These are phyloP conservation scores for Trametes sanguinea DNA, from an alignment of 768 basidiomycete species.

Conservation along the genomic window DNA sequence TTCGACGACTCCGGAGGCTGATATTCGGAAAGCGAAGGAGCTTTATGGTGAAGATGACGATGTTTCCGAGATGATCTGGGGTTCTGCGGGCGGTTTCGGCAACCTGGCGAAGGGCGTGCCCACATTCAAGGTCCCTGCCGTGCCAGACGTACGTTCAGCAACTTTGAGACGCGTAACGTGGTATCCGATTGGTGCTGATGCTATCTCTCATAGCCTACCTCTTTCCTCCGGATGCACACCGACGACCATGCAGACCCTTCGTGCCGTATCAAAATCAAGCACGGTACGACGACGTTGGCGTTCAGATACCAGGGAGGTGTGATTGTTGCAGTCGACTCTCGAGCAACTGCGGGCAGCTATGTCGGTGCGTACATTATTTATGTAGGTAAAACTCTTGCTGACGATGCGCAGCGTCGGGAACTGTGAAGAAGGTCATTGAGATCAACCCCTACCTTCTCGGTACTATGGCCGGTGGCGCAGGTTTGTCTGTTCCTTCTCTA, in stretches of 20 bases:
- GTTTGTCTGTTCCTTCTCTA: constrained; percentile 42
- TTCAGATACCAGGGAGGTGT: constrained; percentile 97
- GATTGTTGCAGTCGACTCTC: constrained; percentile 98
- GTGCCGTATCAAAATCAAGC: constrained; percentile 97
- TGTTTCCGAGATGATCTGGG: constrained; percentile 73
- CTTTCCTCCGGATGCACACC: constrained; percentile 91
- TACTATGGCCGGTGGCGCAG: constrained; percentile 99
- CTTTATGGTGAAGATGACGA: constrained; percentile 62
- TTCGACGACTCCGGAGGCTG: constrained; percentile 50
- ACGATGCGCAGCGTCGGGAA: constrained; percentile 74
- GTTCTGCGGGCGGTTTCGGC: constrained; percentile 82
- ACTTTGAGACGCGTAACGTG: not conserved
- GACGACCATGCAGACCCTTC: constrained; percentile 93
- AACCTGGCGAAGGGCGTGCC: constrained; percentile 71
- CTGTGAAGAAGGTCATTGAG: constrained; percentile 99
- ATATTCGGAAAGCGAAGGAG: constrained; percentile 50
- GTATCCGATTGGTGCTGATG: not conserved
- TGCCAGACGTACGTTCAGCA: constrained; percentile 66
- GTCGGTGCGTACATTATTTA: constrained; percentile 60
- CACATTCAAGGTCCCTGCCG: constrained; percentile 68
- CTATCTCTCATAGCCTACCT: constrained; percentile 62
- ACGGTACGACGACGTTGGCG: constrained; percentile 97
- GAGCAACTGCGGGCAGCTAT: constrained; percentile 97
- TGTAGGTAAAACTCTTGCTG: not conserved
- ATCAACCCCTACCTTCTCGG: constrained; percentile 99